These are phyloP conservation scores for Heterobasidion occidentale DNA, from an alignment of 1,284 basidiomycete genomes.

Conservation along the genomic window DNA sequence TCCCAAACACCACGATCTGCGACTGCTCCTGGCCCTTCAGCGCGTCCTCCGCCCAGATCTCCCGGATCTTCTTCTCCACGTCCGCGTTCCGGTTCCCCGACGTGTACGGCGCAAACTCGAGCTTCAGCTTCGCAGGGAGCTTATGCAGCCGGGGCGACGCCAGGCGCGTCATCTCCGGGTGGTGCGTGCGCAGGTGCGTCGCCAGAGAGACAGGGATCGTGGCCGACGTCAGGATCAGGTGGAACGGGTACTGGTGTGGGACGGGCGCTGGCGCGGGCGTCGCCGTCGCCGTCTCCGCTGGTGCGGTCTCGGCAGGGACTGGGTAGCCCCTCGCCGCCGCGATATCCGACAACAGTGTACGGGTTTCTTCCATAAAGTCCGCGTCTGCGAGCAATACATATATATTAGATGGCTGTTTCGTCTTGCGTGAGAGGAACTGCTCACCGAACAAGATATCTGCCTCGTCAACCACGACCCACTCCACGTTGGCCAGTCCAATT, in stretches of 20 bases:
- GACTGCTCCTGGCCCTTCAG: slow-evolving; percentile 26
- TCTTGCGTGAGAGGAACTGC: slow-evolving; percentile 13
- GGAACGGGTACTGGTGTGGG: slow-evolving; percentile 55
- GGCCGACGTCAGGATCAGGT: slow-evolving; percentile 77
- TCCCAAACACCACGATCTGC: slow-evolving; percentile 78
- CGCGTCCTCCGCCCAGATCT: slow-evolving; percentile 71
- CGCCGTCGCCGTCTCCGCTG: slow-evolving; percentile 8
- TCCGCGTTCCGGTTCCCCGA: slow-evolving; percentile 76
- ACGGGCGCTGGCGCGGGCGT: slow-evolving; percentile 10
- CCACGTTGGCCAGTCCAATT: slow-evolving; percentile 55
- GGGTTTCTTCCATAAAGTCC: slow-evolving; percentile 71
- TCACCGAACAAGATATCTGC: slow-evolving; percentile 84
- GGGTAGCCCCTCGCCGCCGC: slow-evolving; percentile 50
- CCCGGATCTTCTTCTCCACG: slow-evolving; percentile 64
- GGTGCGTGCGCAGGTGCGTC: slow-evolving; percentile 50
- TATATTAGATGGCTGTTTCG: not conserved
- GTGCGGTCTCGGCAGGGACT: slow-evolving; percentile 23
- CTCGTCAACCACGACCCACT: slow-evolving; percentile 86
- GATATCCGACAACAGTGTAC: slow-evolving; percentile 60
- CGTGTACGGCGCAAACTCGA: slow-evolving; percentile 68
- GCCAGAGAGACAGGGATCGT: slow-evolving; percentile 78
- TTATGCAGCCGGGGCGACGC: slow-evolving; percentile 75
- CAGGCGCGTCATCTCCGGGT: slow-evolving; percentile 57
- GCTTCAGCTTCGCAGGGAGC: slow-evolving; percentile 62
- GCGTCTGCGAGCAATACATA: slow-evolving; percentile 40